Evolutionary conservation across 1,139 yeast species (phyloP).

Genomic region (Wickerhamiella infanticola): DNA sequence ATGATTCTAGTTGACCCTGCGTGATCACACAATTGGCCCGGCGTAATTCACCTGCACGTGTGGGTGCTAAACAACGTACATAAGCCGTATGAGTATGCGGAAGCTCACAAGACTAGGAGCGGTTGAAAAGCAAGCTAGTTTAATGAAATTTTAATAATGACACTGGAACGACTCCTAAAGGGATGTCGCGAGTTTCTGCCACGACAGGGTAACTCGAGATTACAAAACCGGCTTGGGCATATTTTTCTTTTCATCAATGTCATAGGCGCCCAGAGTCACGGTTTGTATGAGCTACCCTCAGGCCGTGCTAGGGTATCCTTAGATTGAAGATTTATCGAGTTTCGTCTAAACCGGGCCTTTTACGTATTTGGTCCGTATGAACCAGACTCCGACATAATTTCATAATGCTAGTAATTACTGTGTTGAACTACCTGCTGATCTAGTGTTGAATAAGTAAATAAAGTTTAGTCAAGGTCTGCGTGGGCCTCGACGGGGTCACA

Average conservation of each 20-base stretch:
- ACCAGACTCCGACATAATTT: not conserved
- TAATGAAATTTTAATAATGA: too few relatives aligned
- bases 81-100: too few relatives aligned
- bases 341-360: not conserved
- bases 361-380: not conserved
- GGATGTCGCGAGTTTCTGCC: not conserved
- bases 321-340: constrained; percentile 9
- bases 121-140: too few relatives aligned
- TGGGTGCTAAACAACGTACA: too few relatives aligned
- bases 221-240: not conserved
- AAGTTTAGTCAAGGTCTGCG: not conserved
- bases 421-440: not conserved
- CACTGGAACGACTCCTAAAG: too few relatives aligned
- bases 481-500: constrained; percentile 32
- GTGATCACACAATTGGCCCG: too few relatives aligned
- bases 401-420: not conserved
- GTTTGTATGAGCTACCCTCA: constrained; percentile 13
- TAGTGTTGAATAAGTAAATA: not conserved
- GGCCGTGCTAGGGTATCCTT: constrained; percentile 19
- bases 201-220: not conserved
- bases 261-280: constrained; percentile 21
- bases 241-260: constrained; percentile 12
- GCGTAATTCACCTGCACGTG: too few relatives aligned
- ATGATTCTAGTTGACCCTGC: too few relatives aligned
- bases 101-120: too few relatives aligned